Evolutionary conservation across 1,139 yeast genomes (phyloP).

Genomic region (Groenewaldozyma auringiensis): DNA sequence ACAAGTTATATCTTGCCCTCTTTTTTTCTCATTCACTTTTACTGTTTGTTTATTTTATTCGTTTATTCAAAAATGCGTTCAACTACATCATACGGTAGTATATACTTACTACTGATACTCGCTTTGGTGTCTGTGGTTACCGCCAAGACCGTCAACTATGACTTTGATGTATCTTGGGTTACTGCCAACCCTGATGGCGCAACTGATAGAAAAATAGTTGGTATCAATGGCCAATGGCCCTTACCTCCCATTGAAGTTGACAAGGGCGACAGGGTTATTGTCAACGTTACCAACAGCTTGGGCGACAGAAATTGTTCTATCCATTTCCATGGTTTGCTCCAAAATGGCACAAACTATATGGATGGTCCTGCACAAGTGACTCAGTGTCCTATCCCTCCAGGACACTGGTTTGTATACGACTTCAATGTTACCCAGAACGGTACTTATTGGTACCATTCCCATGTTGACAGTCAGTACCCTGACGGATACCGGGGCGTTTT

Average conservation of each 20-base stretch:
- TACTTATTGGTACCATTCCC: slow-evolving; percentile 94
- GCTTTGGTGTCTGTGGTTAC: slow-evolving; percentile 6
- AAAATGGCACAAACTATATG: slow-evolving; percentile 65
- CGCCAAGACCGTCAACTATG: slow-evolving; percentile 55
- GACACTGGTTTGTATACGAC: slow-evolving; percentile 60
- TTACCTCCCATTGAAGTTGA: slow-evolving; percentile 66
- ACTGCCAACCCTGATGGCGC: slow-evolving; percentile 73
- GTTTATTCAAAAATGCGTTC: not conserved
- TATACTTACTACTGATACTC: not conserved
- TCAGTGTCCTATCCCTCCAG: slow-evolving; percentile 83
- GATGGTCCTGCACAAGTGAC: slow-evolving; percentile 86
- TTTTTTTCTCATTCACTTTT: not conserved
- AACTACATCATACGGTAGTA: not conserved
- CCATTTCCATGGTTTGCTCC: slow-evolving; percentile 91
- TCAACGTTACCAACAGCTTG: slow-evolving; percentile 64
- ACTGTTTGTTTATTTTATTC: not conserved
- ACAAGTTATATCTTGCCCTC: no score
- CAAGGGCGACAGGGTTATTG: slow-evolving; percentile 64
- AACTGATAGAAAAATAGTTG: slow-evolving; percentile 56
- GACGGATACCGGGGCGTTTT: slow-evolving; percentile 86
- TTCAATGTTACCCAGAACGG: slow-evolving; percentile 84
- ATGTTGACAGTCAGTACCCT: slow-evolving; percentile 75
- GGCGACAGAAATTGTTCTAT: slow-evolving; percentile 55
- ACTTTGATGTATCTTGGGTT: slow-evolving; percentile 72
- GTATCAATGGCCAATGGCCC: slow-evolving; percentile 80